These are phyloP conservation scores for Botrytis byssoidea DNA, from an alignment of 2,329 filamentous ascomycete genomes.

Conservation along the genomic window DNA sequence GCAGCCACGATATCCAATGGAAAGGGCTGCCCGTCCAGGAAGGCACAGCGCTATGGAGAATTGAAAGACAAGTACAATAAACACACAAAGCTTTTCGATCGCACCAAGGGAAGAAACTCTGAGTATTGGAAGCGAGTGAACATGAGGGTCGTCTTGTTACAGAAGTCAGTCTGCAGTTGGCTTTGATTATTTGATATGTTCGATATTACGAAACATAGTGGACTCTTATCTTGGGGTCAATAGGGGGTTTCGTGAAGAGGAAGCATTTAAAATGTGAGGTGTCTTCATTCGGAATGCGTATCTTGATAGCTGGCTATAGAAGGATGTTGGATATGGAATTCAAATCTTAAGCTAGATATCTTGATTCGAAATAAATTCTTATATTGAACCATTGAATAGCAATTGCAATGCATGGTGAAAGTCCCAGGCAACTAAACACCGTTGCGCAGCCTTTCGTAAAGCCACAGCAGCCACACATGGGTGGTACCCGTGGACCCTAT, in stretches of 20 bases:
- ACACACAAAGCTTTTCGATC: background rate
- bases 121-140: background rate
- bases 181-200: background rate
- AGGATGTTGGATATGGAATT: too few relatives aligned
- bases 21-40: background rate
- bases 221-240: background rate
- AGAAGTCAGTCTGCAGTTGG: background rate
- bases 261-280: background rate
- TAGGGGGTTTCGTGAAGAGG: background rate
- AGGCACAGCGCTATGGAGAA: background rate
- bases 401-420: constrained; percentile 13
- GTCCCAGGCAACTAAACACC: background rate
- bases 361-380: constrained; percentile 31
- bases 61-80: background rate
- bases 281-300: background rate
- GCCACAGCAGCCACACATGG: background rate
- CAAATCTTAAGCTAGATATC: background rate
- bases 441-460: background rate
- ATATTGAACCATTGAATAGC: constrained; percentile 22
- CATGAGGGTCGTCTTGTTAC: background rate
- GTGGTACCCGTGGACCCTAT: too few relatives aligned
- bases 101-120: background rate
- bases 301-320: background rate
- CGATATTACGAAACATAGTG: background rate
- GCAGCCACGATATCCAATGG: background rate